Evolutionary conservation across 2,329 filamentous ascomycete genomes (phyloP).

Genomic region (Xylariomycetidae sp.): DNA sequence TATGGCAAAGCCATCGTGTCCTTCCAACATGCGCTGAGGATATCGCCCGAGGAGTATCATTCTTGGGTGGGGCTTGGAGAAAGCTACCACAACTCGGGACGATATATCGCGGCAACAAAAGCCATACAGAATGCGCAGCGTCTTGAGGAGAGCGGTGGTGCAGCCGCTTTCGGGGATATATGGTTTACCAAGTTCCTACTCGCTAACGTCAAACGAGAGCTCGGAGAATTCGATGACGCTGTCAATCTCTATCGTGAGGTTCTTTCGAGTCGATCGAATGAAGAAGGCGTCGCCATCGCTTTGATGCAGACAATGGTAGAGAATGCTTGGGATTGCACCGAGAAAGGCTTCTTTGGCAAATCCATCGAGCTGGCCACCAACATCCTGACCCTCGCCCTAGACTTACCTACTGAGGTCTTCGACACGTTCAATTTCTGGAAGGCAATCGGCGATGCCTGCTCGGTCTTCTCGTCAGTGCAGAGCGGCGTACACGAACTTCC

Average conservation of each 20-base stretch:
- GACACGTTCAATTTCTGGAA: slow-evolving; percentile 95
- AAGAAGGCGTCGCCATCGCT: slow-evolving; percentile 83
- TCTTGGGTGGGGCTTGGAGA: slow-evolving; percentile 97
- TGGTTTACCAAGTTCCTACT: slow-evolving; percentile 99
- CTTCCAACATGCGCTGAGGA: slow-evolving; percentile 82
- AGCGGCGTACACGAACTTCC: slow-evolving; percentile 60
- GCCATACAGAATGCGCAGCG: slow-evolving; percentile 81
- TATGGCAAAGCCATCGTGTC: slow-evolving; percentile 84
- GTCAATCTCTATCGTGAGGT: slow-evolving; percentile 72
- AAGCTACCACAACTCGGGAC: slow-evolving; percentile 89
- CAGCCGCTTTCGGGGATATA: slow-evolving; percentile 57
- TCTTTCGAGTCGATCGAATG: slow-evolving; percentile 58
- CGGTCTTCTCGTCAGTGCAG: slow-evolving; percentile 75
- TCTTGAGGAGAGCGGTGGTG: slow-evolving; percentile 56
- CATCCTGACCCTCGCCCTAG: slow-evolving; percentile 61
- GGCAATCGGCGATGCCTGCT: slow-evolving; percentile 79
- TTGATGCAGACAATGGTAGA: slow-evolving; percentile 85
- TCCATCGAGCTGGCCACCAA: slow-evolving; percentile 64
- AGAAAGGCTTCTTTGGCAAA: slow-evolving; percentile 82
- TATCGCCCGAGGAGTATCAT: slow-evolving; percentile 82
- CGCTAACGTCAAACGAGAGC: slow-evolving; percentile 85
- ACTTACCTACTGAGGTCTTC: slow-evolving; percentile 53
- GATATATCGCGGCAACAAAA: slow-evolving; percentile 89
- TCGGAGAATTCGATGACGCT: slow-evolving; percentile 84
- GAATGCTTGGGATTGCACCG: slow-evolving; percentile 67